Percentiles rank a stretch among this genome's conserved stretches.
Conservation (phyloP, 495 filamentous ascomycete genomes). For the Podospora pseudocomata region DNA sequence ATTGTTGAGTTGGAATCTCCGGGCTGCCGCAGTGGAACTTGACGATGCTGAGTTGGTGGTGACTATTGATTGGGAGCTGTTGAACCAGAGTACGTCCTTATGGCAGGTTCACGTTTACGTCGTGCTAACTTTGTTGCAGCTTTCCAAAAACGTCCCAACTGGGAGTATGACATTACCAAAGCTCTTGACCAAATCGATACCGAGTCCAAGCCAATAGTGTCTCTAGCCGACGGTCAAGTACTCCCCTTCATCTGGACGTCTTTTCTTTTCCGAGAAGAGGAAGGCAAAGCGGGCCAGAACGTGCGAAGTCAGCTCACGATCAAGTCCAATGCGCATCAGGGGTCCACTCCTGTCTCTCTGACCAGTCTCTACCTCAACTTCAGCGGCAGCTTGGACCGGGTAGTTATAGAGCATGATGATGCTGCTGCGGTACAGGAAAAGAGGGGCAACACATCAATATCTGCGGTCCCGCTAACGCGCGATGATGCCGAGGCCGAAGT, state of each 20-base stretch:
- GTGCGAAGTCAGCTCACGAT: slow-evolving; percentile 69
- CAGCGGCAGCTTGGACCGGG: slow-evolving; percentile 62
- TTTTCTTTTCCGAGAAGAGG: slow-evolving; percentile 67
- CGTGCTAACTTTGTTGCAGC: slow-evolving; percentile 34
- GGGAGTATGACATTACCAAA: slow-evolving; percentile 70
- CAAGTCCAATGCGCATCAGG: slow-evolving; percentile 61
- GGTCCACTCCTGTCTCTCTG: slow-evolving; percentile 61
- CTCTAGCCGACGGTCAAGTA: slow-evolving; percentile 62
- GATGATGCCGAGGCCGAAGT: slow-evolving; percentile 16
- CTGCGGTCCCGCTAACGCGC: slow-evolving; percentile 16
- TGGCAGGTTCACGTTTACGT: neutral
- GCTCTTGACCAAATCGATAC: slow-evolving; percentile 57
- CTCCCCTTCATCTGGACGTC: slow-evolving; percentile 67
- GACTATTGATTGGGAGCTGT: slow-evolving; percentile 80
- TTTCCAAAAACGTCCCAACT: slow-evolving; percentile 58
- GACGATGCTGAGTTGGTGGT: slow-evolving; percentile 64
- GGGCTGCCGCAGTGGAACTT: slow-evolving; percentile 63
- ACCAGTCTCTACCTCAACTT: slow-evolving; percentile 62
- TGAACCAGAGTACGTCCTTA: slow-evolving; percentile 57
- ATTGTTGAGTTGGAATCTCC: slow-evolving; percentile 68
- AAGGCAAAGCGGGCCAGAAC: slow-evolving; percentile 81
- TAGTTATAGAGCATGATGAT: slow-evolving; percentile 44
- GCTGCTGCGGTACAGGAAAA: slow-evolving; percentile 8
- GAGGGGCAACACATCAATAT: slow-evolving; percentile 16
- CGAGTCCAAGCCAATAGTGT: slow-evolving; percentile 59